These are phyloP conservation scores for Pleurotus platypus DNA, from an alignment of 768 basidiomycete species.

Conservation along the genomic window DNA sequence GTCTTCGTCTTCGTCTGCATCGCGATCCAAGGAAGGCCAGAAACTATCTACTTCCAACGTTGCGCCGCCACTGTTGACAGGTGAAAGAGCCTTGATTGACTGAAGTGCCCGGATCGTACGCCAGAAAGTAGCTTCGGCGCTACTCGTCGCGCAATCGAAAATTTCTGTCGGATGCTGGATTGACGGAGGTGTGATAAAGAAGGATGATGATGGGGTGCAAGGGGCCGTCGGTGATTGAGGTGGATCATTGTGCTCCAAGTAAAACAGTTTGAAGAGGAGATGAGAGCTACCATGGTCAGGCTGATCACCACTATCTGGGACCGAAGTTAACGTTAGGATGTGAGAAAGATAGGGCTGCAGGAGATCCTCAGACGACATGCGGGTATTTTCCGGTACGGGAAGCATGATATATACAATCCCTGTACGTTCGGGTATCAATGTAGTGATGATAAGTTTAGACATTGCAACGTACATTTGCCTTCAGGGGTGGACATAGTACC, in stretches of 20 bases:
- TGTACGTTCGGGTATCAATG: constrained; percentile 18
- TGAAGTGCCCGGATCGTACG: constrained; percentile 18
- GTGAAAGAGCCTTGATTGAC: no score
- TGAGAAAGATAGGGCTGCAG: constrained; percentile 58
- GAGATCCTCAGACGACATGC: constrained; percentile 32
- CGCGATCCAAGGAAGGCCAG: constrained; percentile 35
- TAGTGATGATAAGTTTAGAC: no score
- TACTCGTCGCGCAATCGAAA: constrained; percentile 51
- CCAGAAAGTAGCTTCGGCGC: constrained; percentile 61
- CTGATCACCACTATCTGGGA: constrained; percentile 9
- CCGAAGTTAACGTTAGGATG: constrained; percentile 29
- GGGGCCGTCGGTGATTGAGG: constrained; percentile 17
- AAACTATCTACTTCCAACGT: constrained; percentile 15
- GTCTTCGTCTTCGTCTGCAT: constrained; percentile 25
- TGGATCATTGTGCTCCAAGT: constrained; percentile 38
- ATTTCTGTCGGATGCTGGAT: constrained; percentile 41
- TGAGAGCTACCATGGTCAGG: constrained; percentile 14
- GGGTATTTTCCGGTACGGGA: constrained; percentile 28
- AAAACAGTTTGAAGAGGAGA: constrained; percentile 54
- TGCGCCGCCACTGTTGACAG: no score
- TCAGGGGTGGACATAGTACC: constrained; percentile 71
- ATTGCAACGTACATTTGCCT: constrained; percentile 58
- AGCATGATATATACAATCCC: constrained; percentile 60
- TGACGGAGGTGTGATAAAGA: constrained; percentile 21
- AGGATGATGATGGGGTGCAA: constrained; percentile 12